These are phyloP conservation scores for Pseudoperonospora humuli DNA, from an alignment of 352 stramenopile species.

Conservation along the genomic window DNA sequence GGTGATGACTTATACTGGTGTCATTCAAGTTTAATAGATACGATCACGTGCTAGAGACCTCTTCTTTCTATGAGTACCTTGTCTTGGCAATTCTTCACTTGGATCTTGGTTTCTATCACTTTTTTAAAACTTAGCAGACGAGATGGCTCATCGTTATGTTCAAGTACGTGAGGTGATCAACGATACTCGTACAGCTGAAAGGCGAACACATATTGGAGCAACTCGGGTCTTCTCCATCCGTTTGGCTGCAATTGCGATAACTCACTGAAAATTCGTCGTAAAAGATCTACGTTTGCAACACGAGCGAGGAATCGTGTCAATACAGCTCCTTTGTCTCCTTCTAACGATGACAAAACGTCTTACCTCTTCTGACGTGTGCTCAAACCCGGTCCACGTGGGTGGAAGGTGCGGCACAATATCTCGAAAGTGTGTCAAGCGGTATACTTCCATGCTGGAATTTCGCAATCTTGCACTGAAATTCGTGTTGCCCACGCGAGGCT, in stretches of 20 bases:
- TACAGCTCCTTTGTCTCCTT: not conserved
- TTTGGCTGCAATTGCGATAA: slow-evolving; percentile 51
- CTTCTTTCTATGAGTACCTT: too few relatives aligned
- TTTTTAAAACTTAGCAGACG: slow-evolving; percentile 41
- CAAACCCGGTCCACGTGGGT: slow-evolving; percentile 65
- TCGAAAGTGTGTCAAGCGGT: slow-evolving; percentile 68
- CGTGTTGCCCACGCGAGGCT: slow-evolving; percentile 64
- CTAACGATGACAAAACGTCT: not conserved
- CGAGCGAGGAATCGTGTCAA: slow-evolving; percentile 5
- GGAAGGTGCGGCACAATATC: slow-evolving; percentile 75
- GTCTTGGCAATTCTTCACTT: not conserved
- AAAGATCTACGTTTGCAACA: slow-evolving; percentile 42
- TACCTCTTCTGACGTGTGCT: slow-evolving; percentile 70
- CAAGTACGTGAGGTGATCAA: slow-evolving; percentile 82
- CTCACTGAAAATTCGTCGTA: slow-evolving; percentile 70
- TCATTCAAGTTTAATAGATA: slow-evolving; percentile 7
- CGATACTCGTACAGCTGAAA: slow-evolving; percentile 71
- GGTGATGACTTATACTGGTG: too few relatives aligned
- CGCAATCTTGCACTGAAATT: slow-evolving; percentile 52
- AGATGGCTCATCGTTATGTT: slow-evolving; percentile 87
- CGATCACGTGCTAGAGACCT: too few relatives aligned
- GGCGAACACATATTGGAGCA: slow-evolving; percentile 70
- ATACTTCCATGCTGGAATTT: slow-evolving; percentile 50
- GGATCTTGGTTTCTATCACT: not conserved
- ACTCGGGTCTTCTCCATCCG: slow-evolving; percentile 49